phyloP scores from a whole-genome alignment of 2,329 filamentous ascomycete species.

The Paecilomyces formosus region DNA sequence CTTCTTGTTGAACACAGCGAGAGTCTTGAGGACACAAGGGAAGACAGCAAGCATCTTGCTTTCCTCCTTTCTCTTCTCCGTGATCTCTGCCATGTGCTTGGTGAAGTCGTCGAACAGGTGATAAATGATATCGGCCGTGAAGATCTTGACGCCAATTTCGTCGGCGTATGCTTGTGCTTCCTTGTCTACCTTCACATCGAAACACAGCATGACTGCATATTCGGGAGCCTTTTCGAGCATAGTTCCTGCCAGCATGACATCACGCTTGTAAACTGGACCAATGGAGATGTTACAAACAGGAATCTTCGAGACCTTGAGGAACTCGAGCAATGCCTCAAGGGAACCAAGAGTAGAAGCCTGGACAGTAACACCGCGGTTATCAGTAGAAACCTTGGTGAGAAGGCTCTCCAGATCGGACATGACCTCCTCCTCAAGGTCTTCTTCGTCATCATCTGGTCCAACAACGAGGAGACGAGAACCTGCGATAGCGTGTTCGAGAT shows the following conservation, averaged over 20 bases:
- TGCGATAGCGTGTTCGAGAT: slow-evolving; percentile 91
- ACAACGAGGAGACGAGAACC: slow-evolving; percentile 92
- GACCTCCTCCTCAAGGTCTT: slow-evolving; percentile 93
- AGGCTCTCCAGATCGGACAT: slow-evolving; percentile 89
- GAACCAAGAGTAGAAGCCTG: slow-evolving; percentile 97
- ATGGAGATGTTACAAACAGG: slow-evolving; percentile 96
- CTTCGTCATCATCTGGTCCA: slow-evolving; percentile 90
- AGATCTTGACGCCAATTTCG: slow-evolving; percentile 92
- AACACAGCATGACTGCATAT: slow-evolving; percentile 98
- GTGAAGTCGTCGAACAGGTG: slow-evolving; percentile 97
- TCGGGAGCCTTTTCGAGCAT: slow-evolving; percentile 96
- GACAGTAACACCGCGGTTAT: slow-evolving; percentile 89
- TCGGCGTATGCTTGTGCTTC: slow-evolving; percentile 87
- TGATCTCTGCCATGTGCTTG: slow-evolving; percentile 80
- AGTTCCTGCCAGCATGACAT: slow-evolving; percentile 85
- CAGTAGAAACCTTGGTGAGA: slow-evolving; percentile 84
- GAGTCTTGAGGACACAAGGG: slow-evolving; percentile 81
- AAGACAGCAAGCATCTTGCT: slow-evolving; percentile 94
- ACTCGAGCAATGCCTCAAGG: slow-evolving; percentile 90
- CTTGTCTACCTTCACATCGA: slow-evolving; percentile 99
- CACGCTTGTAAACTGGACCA: slow-evolving; percentile 94
- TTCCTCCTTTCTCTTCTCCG: slow-evolving; percentile 92
- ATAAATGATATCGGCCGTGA: slow-evolving; percentile 98
- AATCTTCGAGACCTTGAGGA: slow-evolving; percentile 93
- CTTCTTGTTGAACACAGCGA: slow-evolving; percentile 98